Evolutionary conservation across 2,329 filamentous ascomycete genomes (phyloP), one percentile per base, ranked within the genome.

Genomic region (Didymella sp.): DNA sequence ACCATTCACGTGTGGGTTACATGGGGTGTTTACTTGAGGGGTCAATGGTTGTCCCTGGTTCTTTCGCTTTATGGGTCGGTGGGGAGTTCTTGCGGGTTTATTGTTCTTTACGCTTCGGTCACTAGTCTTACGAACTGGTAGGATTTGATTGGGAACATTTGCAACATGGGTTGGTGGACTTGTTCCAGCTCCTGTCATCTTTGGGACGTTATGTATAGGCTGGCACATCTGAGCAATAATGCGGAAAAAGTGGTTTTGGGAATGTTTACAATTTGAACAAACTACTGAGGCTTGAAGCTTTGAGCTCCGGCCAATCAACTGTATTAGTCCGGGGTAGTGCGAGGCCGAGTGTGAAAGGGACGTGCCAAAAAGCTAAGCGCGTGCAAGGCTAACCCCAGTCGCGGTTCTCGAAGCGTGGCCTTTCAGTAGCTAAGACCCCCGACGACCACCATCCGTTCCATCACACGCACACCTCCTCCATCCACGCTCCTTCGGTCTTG

Each of bases 11-110:
- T 59, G 60, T 61, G 62, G 66, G 68, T 60, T 68, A 66, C 55
- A 68, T 41, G 62, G 68, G 71, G 70, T 66, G 72, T 73, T 69
- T 58, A 55, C 58, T 68, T 47, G 57, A 63, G 56, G 67, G 68
- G 48, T 58, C 61, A 62, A 62, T 49, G 66, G 60, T 61, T 59
- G 67, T 56, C 58, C 63, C 61, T 52, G 47, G 58, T 58, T 48
- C 64, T 64, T 45, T 63, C 54, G 57, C 49, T 58, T 59, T 61
- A 56, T 37, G 50, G 61, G 62, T 60, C 53, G 59, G 61, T 54
- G 63, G 59, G 67, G 67, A 69, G 71, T 69, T 65, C 59, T 66
- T 65, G 43, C 44, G 54, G 59, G 42, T 60, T 64, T 53, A 59
- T 53, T 71, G 60, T 54, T 57, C 44, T 59, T 59, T 31, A 44